A percentile compares a stretch with the other conserved stretches of the same genome.
Evolutionary conservation across 192 early-diverging fungal genomes (phyloP).

Genomic region (Haplosporangium gracile): DNA sequence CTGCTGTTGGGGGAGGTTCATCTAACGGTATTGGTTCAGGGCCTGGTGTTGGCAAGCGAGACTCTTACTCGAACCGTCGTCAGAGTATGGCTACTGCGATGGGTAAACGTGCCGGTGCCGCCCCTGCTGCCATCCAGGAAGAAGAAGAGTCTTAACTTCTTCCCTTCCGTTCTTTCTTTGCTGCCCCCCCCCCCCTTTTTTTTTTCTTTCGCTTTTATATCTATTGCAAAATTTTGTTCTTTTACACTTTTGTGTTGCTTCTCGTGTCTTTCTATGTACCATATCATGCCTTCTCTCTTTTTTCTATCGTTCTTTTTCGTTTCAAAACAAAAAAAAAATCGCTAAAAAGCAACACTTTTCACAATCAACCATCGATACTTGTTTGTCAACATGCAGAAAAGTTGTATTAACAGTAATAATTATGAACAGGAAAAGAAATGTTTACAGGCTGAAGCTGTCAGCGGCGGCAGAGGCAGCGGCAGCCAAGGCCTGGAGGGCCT

Average conservation of each 20-base stretch:
- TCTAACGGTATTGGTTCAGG: background rate
- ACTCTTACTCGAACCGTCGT: conserved; percentile 51
- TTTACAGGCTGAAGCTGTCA: conserved; percentile 28
- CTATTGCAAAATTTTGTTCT: background rate
- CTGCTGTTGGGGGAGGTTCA: background rate
- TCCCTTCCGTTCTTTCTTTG: background rate
- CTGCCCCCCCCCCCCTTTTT: background rate
- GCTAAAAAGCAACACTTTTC: background rate
- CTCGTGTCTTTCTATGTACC: background rate
- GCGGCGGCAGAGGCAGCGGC: conserved; percentile 38
- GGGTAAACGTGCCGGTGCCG: conserved; percentile 39
- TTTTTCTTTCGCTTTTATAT: conserved; percentile 10
- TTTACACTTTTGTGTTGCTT: background rate
- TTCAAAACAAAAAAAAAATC: background rate
- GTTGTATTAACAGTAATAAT: background rate
- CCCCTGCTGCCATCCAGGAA: conserved; percentile 54
- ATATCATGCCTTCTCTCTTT: background rate
- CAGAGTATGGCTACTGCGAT: conserved; percentile 52
- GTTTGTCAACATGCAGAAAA: background rate
- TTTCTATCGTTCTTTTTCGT: background rate
- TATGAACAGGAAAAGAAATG: background rate
- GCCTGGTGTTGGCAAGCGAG: conserved; percentile 24
- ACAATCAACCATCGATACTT: background rate
- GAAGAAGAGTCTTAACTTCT: conserved; percentile 38
- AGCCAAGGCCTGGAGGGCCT: conserved; percentile 37